Base-by-base conservation (phyloP, 148 eudicot species). In the Rhododendron ovatum region DNA sequence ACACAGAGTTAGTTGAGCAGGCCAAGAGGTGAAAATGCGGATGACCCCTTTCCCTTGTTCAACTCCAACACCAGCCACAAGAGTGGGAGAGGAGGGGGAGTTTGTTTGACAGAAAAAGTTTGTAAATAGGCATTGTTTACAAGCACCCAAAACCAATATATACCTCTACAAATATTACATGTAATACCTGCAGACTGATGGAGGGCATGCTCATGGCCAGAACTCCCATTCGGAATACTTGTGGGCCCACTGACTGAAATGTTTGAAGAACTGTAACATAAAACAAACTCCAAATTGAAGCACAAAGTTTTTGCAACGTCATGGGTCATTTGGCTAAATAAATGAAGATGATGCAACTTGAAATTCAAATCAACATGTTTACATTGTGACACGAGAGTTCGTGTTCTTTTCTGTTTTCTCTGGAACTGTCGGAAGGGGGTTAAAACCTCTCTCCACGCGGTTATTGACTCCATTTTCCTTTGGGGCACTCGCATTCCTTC, bases 401-500 rank as follows among this genome's bases (percentile, higher is more conserved):
- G 55, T 61, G 63, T 83, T 67, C 50, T 71, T 78, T 83, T 90
- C 83, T 81, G 83, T 57, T 86, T 86, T 87, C 51, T 87, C 87
- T 18, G 78, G 47, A 86, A 82, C 89, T 82, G 88, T 82, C 41
- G 14, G 76, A 28, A 89, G 85, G 50, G 87, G 84, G 80, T 84
- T 88, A 59, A 80, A 87, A 88, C 86, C 88, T 85, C 81, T 89
- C 85, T 86, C 91, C 77, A 65, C 82, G 30, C 35, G 79, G 39
- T 86, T 88, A 82, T 5, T 88, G 24, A 80, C 88, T 78, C 92
- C 95, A 91, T 94, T 91, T 86, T 93, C 95, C 87, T 86, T 91
- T 74, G 89, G 88, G 48, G 78, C 88, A 83, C 84, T 82, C 39
- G 43, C 83, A 85, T 80, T 88, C 90, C 91, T 89, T 89, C 91